A percentile compares a stretch with the other conserved stretches of the same genome.
Evolutionary conservation across 176 grass and related monocot species (phyloP).

Genomic region (Secale cereale): DNA sequence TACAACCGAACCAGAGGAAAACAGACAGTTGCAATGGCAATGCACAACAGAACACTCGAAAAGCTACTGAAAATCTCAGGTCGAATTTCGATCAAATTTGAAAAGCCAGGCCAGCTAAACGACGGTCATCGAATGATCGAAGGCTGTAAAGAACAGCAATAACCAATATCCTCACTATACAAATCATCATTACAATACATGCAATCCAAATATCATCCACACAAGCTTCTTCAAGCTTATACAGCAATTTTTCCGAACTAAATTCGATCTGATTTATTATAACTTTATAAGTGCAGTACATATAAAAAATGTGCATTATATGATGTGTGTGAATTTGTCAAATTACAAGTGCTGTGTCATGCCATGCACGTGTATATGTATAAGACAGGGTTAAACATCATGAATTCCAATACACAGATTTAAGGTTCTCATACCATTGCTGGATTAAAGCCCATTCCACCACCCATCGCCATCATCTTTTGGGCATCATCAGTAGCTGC

Average conservation of each 20-base stretch:
- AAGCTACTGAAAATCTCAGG: neutral
- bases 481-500: constrained; percentile 86
- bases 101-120: neutral
- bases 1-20: neutral
- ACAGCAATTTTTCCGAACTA: neutral
- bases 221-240: neutral
- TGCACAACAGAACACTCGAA: neutral
- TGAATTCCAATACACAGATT: neutral
- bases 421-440: constrained; percentile 49
- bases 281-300: neutral
- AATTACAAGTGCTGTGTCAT: neutral
- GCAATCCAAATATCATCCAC: neutral
- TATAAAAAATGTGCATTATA: neutral
- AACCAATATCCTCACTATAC: neutral
- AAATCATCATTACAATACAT: neutral
- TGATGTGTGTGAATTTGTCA: neutral
- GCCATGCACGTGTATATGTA: neutral
- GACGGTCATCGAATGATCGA: neutral
- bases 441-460: constrained; percentile 82
- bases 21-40: neutral
- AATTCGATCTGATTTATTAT: neutral
- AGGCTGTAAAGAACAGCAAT: neutral
- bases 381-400: neutral
- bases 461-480: constrained; percentile 97
- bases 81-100: neutral